Conservation (phyloP, 345 rosid genomes). For the thale cress (Arabidopsis thaliana) region DNA sequence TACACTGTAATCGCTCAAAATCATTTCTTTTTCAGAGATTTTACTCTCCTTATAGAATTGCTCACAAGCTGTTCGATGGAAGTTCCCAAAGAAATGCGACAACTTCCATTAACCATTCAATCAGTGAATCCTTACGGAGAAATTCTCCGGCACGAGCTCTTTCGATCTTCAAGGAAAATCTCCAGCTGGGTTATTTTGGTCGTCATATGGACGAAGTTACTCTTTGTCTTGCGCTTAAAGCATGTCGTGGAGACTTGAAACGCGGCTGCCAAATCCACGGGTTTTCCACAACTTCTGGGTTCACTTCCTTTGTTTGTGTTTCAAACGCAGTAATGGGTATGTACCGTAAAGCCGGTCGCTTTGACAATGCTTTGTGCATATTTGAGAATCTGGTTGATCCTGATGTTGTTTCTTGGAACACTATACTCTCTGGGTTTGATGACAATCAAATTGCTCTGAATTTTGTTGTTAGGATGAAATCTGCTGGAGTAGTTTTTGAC, state of each 20-base stretch:
- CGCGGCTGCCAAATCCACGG: constrained; percentile 76
- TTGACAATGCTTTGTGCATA: constrained; percentile 57
- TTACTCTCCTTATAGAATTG: constrained; percentile 28
- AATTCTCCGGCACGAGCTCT: constrained; percentile 51
- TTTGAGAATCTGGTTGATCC: constrained; percentile 67
- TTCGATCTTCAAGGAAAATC: constrained; percentile 49
- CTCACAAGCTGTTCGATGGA: constrained; percentile 48
- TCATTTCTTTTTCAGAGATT: constrained; percentile 23
- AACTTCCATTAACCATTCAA: constrained; percentile 46
- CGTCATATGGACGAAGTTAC: constrained; percentile 57
- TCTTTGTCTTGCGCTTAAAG: constrained; percentile 70
- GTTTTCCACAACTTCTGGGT: constrained; percentile 66
- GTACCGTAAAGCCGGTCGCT: constrained; percentile 65
- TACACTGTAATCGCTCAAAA: constrained; percentile 31
- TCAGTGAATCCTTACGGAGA: constrained; percentile 49
- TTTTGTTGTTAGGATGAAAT: constrained; percentile 64
- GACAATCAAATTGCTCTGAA: constrained; percentile 55
- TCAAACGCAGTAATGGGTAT: constrained; percentile 73
- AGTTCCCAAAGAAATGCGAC: constrained; percentile 41
- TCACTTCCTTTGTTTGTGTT: constrained; percentile 58
- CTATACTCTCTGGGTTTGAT: constrained; percentile 78
- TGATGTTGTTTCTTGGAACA: constrained; percentile 91
- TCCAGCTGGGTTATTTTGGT: constrained; percentile 42
- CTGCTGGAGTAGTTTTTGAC: constrained; percentile 58
- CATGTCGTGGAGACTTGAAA: constrained; percentile 57